Base-by-base conservation (phyloP, 106 monocot genomes). In the Allium sativum region DNA sequence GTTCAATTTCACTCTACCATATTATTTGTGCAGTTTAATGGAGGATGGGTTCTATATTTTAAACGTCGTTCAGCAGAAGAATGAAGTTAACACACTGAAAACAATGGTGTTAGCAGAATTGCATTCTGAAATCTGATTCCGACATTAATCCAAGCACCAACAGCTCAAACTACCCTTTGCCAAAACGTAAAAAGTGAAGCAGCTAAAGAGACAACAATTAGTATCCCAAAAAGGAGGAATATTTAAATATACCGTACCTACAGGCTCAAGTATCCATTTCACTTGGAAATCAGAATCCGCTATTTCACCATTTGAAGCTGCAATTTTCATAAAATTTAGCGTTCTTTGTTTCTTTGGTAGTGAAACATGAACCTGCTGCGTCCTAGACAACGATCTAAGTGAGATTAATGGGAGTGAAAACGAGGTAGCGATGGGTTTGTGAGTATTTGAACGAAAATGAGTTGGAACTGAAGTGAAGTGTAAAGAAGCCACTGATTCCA, bases 241-340 rank as follows among this genome's bases (percentile, higher is more conserved):
- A 2, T 31, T 31, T 3, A 31, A 16, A 53, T 15, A 53, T 8
- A 12, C 17, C 53, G 18, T 40, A 57, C 56, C 56, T 57, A 57
- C 56, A 57, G 56, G 56, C 56, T 57, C 18, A 57, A 57, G 56
- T 22, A 57, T 20, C 56, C 56, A 57, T 57, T 11, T 57, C 13
- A 22, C 56, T 21, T 8, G 40, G 40, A 14, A 57, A 57, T 7
- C 1, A 9, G 55, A 55, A 31, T 31, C 18, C 22, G 18, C 21
- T 21, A 21, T 4, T 20, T 12, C 40, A 20, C 40, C 22, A 57
- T 21, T 7, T 12, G 56, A 57, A 31, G 56, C 22, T 2, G 56
- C 21, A n/a, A n/a, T n/a, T 17, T 21, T 57, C 18, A 57, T 1
- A 31, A 31, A 8, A 57, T 21, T 21, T 8, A 12, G 8, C 10